Base-by-base conservation (phyloP, 805 yeast species). In the Candida awuae region DNA sequence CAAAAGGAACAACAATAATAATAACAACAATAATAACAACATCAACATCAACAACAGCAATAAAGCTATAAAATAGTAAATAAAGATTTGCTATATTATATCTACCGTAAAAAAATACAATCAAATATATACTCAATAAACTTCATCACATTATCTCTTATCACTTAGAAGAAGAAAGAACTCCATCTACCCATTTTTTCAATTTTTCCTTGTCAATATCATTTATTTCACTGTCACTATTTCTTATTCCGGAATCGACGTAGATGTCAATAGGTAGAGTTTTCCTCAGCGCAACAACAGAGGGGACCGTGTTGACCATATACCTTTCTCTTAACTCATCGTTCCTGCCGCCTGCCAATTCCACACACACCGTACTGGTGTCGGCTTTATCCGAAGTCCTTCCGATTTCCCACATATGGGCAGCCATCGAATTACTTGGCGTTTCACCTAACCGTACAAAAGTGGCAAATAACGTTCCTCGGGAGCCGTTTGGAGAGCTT, bases 361-460 rank as follows among this genome's bases (percentile, higher is more conserved):
- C 49, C 8, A 45, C 34, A 34, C 46, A 43, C 12, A 45, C 49
- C 1, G 45, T 42, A 21, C 43, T 22, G 6, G 37, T 33, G 16
- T 29, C 30, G 8, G 39, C 30, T 4, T 23, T 26, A 13, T 31
- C 26, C 7, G 18, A 21, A 25, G 27, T 23, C 7, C 39, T 15
- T 5, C 36, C 32, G 17, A 45, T 44, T 10, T 43, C 49, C 48
- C 75, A 78, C 43, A 85, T 61, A 2, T 77, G 70, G 16, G 75
- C 73, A 1, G 90, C 80, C 28, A 81, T 67, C 43, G 68, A 68
- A 53, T 80, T 76, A 44, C 81, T 75, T 18, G 70, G 63, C 3
- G 70, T 63, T 48, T 81, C 85, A 8, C 85, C 85, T 40, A 75
- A 53, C 31, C 73, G 64, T 1, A 87, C 82, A 61, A 85, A 85